Conservation (phyloP, 208 protist species). For the Acanthamoeba culbertsoni region DNA sequence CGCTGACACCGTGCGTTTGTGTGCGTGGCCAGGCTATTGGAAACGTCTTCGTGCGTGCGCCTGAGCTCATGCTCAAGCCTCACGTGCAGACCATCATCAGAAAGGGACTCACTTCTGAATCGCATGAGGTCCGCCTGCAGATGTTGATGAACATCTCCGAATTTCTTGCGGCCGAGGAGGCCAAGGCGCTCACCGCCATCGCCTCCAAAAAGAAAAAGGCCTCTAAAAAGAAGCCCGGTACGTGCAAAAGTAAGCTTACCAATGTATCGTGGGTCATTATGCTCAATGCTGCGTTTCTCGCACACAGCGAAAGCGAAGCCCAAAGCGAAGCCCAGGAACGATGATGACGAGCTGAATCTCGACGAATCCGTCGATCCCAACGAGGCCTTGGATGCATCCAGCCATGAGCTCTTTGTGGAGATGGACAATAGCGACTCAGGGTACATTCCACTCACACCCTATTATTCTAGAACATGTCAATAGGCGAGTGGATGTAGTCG, state of each 20-base stretch:
- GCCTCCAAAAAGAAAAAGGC: neutral
- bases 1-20: neutral
- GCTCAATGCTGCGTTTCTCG: too few species aligned
- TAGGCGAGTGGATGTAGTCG: too few species aligned
- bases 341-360: neutral
- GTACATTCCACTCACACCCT: neutral
- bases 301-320: neutral
- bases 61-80: slow-evolving; percentile 48
- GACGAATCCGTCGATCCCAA: neutral
- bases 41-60: slow-evolving; percentile 12
- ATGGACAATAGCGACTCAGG: slow-evolving; percentile 59
- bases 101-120: neutral
- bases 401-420: slow-evolving; percentile 60
- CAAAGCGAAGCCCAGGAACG: neutral
- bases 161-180: slow-evolving; percentile 23
- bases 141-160: slow-evolving; percentile 36
- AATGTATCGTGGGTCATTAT: too few species aligned
- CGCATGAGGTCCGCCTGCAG: slow-evolving; percentile 24
- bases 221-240: neutral
- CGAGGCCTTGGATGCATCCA: neutral
- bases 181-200: neutral
- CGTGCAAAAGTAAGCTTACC: too few species aligned
- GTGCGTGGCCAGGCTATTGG: neutral
- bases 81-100: slow-evolving; percentile 18
- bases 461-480: neutral